phyloP scores from a whole-genome alignment of 169 alveolate genomes.

The Cryptosporidium viatorum region DNA sequence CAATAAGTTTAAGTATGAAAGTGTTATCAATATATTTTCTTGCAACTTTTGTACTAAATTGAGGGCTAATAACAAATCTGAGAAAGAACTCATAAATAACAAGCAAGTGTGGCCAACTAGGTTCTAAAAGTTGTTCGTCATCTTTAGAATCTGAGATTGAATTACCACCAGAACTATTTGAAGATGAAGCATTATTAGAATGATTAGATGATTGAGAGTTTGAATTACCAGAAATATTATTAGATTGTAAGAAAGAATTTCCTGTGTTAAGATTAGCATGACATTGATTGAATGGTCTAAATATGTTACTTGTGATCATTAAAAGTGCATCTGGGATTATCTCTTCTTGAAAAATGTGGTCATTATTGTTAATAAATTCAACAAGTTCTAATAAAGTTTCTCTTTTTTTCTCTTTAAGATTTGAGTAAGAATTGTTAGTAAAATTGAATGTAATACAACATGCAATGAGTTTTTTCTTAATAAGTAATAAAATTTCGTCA shows the following conservation, averaged over 20 bases:
- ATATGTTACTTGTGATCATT: slow-evolving; percentile 66
- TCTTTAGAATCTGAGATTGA: slow-evolving; percentile 83
- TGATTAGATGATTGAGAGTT: slow-evolving; percentile 74
- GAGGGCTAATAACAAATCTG: slow-evolving; percentile 88
- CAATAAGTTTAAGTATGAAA: slow-evolving; percentile 82
- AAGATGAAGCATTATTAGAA: neutral
- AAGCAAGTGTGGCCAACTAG: slow-evolving; percentile 76
- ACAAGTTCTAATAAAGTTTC: slow-evolving; percentile 88
- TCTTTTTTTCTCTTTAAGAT: slow-evolving; percentile 86
- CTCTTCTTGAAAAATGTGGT: slow-evolving; percentile 37
- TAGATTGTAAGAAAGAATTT: neutral
- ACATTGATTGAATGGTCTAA: slow-evolving; percentile 50
- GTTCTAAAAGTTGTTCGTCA: slow-evolving; percentile 88
- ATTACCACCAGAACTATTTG: neutral
- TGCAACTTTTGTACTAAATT: slow-evolving; percentile 88
- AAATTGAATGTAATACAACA: slow-evolving; percentile 86
- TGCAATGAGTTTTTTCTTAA: slow-evolving; percentile 86
- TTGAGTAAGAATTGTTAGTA: slow-evolving; percentile 75
- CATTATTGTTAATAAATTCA: slow-evolving; percentile 83
- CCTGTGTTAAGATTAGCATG: slow-evolving; percentile 35
- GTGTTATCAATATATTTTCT: slow-evolving; percentile 87
- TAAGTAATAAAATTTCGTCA: slow-evolving; percentile 81
- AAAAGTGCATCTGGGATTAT: slow-evolving; percentile 56
- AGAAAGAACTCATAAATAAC: slow-evolving; percentile 87
- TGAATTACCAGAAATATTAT: slow-evolving; percentile 79